Base-by-base conservation (phyloP, 768 basidiomycete species). In the Boletus insuetus region DNA sequence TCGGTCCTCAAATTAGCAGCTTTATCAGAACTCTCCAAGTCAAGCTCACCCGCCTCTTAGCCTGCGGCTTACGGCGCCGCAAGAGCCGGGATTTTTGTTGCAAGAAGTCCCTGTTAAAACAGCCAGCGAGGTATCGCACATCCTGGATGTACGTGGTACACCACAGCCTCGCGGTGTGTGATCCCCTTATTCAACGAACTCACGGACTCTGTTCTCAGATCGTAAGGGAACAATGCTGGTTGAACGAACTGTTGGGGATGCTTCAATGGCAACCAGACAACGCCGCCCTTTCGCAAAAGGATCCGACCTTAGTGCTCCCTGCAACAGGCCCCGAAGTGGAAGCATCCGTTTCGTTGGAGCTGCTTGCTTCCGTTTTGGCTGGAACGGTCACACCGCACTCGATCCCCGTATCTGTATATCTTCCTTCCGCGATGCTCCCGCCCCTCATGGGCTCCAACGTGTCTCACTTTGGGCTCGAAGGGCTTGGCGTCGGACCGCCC, bases 221-320 rank as follows among this genome's bases (percentile, higher is more conserved):
- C 62, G 87, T 92, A 6, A 78, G 81, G 55, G 90, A 92, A 56
- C 91, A 92, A 70, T 88, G 86, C 62, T 93, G 91, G 91, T 64
- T 92, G 17, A 93, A 92, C 63, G 87, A 87, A 62, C 77, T 79
- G n/a, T 68, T 93, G 20, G 63, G 73, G 5, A 77, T 79, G 43
- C 83, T 81, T 43, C 70, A 79, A 13, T 93, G 91, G 90, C 68
- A 70, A 26, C 75, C 82, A 4, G 87, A 90, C 24, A 43, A 29
- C 37, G 46, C 44, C 34, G 14, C 32, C 22, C 31, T 49, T 12
- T 42, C 51, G 20, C 58, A 51, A 41, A 47, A 57, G 20, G 44
- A 49, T 22, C 49, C 55, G 45, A 49, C 42, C 17, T 38, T 31
- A 2, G 32, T 24, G 20, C 17, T n/a, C 16, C 22, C 48, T 11